These are phyloP conservation scores for Ustilago crameri DNA, from an alignment of 1,284 basidiomycete species.

Conservation along the genomic window DNA sequence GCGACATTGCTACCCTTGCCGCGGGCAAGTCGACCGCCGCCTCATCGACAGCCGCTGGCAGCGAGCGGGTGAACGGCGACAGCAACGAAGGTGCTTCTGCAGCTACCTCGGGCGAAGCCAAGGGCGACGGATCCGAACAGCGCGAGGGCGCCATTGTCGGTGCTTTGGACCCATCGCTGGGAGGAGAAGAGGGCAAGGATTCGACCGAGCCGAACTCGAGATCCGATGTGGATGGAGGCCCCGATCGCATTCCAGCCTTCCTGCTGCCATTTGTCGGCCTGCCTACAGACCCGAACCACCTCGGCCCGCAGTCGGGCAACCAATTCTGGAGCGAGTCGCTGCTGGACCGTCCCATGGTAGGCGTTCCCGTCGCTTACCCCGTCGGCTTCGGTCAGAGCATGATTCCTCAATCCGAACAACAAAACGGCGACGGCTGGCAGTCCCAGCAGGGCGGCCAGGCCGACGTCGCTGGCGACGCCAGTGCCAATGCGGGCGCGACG, in stretches of 20 bases:
- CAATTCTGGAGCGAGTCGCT: conserved; percentile 45
- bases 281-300: conserved; percentile 36
- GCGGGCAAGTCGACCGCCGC: conserved; percentile 14
- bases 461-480: conserved; percentile 1
- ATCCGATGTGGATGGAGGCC: conserved; percentile 31
- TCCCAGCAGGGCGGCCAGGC: conserved; percentile 12
- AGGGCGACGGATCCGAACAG: conserved; percentile 5
- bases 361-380: conserved; percentile 46
- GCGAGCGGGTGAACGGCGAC: conserved; percentile 19
- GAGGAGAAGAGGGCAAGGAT: conserved; percentile 12
- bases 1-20: conserved; percentile 33
- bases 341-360: conserved; percentile 46
- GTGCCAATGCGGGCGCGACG: conserved; percentile 2
- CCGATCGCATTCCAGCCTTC: conserved; percentile 38
- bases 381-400: conserved; percentile 38
- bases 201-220: conserved; percentile 12
- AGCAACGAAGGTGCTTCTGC: conserved; percentile 2
- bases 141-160: conserved; percentile 21
- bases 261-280: conserved; percentile 52
- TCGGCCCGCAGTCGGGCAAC: conserved; percentile 40
- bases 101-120: conserved; percentile 5
- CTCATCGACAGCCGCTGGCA: conserved; percentile 6
- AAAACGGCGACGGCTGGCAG: conserved; percentile 31
- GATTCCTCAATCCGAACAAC: conserved; percentile 16
- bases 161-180: conserved; percentile 34